Conservation (phyloP, 306 rosid genomes). For the Astragalus membranaceus region DNA sequence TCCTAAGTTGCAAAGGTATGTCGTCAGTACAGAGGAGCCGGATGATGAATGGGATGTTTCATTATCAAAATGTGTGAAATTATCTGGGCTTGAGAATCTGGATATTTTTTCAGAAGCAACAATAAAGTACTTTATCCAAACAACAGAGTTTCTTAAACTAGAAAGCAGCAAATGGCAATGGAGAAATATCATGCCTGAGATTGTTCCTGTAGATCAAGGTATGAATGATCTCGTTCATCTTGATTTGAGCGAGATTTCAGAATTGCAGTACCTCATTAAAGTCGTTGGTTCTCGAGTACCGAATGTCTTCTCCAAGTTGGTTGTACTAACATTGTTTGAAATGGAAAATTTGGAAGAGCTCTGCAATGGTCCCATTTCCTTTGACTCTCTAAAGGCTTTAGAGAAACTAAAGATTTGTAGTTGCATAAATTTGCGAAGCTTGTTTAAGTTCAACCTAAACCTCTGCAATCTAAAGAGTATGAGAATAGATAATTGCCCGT, state of each 20-base stretch:
- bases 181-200: slow-evolving; percentile 9
- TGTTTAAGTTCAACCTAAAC: background rate
- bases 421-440: background rate
- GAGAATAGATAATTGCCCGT: no score
- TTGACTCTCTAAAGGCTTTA: background rate
- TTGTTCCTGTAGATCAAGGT: background rate
- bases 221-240: background rate
- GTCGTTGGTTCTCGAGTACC: background rate
- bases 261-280: background rate
- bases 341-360: background rate
- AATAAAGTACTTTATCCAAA: background rate
- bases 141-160: background rate
- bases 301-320: background rate
- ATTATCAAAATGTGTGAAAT: background rate
- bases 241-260: rapidly evolving
- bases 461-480: background rate
- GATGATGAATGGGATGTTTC: background rate
- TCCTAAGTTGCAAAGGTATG: background rate
- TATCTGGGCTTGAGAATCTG: background rate
- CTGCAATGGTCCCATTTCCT: background rate
- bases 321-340: rapidly evolving
- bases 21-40: background rate
- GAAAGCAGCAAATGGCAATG: rapidly evolving
- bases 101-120: background rate
- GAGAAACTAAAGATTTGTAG: rapidly evolving